phyloP scores from a whole-genome alignment of 768 basidiomycete species.

The Lentinula boryana region DNA sequence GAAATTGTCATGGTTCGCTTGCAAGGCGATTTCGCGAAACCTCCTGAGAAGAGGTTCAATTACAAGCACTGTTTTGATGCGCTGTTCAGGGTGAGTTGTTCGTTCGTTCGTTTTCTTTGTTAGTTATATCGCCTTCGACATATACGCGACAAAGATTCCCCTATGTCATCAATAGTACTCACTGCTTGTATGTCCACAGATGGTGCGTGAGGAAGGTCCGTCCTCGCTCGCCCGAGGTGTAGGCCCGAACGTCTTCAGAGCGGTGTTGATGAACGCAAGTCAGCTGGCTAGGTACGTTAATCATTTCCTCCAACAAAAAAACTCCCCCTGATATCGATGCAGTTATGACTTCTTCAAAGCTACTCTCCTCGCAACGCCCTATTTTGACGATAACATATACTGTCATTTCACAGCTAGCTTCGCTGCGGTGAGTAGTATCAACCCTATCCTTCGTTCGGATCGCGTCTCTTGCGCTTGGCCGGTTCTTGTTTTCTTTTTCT shows the following conservation, averaged over 20 bases:
- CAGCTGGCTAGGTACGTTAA: slow-evolving; percentile 78
- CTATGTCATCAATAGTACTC: background rate
- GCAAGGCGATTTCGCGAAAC: slow-evolving; percentile 88
- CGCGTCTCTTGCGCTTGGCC: background rate
- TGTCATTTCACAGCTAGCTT: slow-evolving; percentile 86
- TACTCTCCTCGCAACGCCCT: slow-evolving; percentile 62
- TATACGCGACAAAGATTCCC: no score
- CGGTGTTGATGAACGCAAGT: slow-evolving; percentile 86
- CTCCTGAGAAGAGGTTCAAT: slow-evolving; percentile 82
- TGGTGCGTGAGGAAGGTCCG: slow-evolving; percentile 82
- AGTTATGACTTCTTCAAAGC: slow-evolving; percentile 93
- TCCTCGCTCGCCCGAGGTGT: slow-evolving; percentile 74
- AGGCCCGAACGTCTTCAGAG: slow-evolving; percentile 81
- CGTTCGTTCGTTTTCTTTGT: background rate
- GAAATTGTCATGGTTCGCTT: slow-evolving; percentile 85
- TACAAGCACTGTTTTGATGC: slow-evolving; percentile 91
- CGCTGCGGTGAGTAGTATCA: slow-evolving; percentile 54
- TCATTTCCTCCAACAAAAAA: no score
- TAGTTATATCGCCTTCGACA: no score
- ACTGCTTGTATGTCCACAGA: slow-evolving; percentile 33
- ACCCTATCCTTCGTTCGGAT: background rate
- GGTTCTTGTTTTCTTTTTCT: background rate
- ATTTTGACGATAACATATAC: slow-evolving; percentile 77
- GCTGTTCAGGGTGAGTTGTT: slow-evolving; percentile 63
- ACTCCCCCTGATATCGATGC: background rate